Percentiles rank a stretch among this genome's conserved stretches.
These are phyloP conservation scores for Dinochytrium kinnereticum DNA, from an alignment of 371 early-diverging fungal genomes.

Conservation along the genomic window DNA sequence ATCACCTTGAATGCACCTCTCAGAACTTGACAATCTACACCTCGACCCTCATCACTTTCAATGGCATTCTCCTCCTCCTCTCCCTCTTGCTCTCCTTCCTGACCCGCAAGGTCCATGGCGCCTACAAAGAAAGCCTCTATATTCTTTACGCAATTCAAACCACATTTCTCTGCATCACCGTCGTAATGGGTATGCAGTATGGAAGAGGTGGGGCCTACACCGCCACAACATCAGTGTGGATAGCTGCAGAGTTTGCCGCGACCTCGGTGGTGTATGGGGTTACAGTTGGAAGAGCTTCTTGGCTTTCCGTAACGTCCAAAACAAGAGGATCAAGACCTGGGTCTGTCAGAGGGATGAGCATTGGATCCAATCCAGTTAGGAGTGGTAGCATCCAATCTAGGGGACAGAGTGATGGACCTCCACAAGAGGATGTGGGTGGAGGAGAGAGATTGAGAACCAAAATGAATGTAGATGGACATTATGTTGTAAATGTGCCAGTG, in stretches of 20 bases:
- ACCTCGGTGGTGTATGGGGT: background rate
- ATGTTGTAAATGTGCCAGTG: background rate
- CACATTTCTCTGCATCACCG: background rate
- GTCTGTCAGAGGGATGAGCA: background rate
- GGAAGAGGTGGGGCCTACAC: background rate
- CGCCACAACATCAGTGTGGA: background rate
- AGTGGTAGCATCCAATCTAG: background rate
- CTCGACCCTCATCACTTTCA: background rate
- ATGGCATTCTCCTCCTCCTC: background rate
- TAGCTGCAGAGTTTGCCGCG: background rate
- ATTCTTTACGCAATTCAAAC: constrained; percentile 2
- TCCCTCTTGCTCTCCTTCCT: background rate
- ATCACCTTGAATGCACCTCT: background rate
- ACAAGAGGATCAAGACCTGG: background rate
- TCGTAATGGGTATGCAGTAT: background rate
- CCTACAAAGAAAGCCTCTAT: constrained; percentile 3
- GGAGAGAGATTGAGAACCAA: background rate
- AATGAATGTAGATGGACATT: background rate
- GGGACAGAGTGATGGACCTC: background rate
- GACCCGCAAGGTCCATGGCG: background rate
- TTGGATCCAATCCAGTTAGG: background rate
- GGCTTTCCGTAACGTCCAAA: background rate
- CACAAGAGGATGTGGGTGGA: background rate
- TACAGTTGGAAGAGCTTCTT: background rate
- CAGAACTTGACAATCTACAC: background rate